Conservation (phyloP, 2,329 filamentous ascomycete genomes). For the Cytospora piceicola region DNA sequence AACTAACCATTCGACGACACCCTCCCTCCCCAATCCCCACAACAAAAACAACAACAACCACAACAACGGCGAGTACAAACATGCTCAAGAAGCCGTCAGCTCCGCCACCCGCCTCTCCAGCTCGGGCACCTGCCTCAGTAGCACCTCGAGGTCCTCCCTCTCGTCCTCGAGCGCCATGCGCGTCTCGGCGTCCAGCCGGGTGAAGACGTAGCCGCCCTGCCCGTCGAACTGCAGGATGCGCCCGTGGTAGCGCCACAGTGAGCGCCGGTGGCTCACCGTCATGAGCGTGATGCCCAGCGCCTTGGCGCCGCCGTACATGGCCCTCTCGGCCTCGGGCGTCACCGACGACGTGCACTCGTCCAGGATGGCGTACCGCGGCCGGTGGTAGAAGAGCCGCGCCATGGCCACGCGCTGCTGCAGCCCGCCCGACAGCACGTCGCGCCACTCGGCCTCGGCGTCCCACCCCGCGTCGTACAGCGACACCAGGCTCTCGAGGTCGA, state of each 20-base stretch:
- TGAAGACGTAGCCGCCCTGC: slow-evolving; percentile 89
- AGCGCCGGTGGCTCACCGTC: slow-evolving; percentile 90
- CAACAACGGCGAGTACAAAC: neutral
- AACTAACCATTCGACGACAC: no score
- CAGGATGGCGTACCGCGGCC: slow-evolving; percentile 89
- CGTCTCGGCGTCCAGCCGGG: slow-evolving; percentile 83
- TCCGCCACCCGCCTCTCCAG: slow-evolving; percentile 84
- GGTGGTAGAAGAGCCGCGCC: slow-evolving; percentile 93
- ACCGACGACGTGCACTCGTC: slow-evolving; percentile 96
- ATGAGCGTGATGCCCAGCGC: slow-evolving; percentile 89
- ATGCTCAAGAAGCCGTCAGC: slow-evolving; percentile 57
- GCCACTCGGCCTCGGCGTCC: slow-evolving; percentile 96
- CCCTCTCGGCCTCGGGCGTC: slow-evolving; percentile 90
- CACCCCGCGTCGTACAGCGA: slow-evolving; percentile 77
- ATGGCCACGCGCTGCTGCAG: slow-evolving; percentile 96
- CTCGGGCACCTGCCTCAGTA: slow-evolving; percentile 83
- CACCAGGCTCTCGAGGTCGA: slow-evolving; percentile 84
- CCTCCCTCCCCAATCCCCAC: no score
- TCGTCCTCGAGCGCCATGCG: slow-evolving; percentile 90
- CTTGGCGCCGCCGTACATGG: slow-evolving; percentile 98
- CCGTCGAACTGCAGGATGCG: slow-evolving; percentile 97
- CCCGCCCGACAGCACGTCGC: slow-evolving; percentile 88
- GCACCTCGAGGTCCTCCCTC: slow-evolving; percentile 88
- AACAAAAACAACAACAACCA: neutral
- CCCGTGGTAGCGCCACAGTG: slow-evolving; percentile 95